These are phyloP conservation scores for Sarcodon aspratus DNA, from an alignment of 768 basidiomycete genomes.

Conservation along the genomic window DNA sequence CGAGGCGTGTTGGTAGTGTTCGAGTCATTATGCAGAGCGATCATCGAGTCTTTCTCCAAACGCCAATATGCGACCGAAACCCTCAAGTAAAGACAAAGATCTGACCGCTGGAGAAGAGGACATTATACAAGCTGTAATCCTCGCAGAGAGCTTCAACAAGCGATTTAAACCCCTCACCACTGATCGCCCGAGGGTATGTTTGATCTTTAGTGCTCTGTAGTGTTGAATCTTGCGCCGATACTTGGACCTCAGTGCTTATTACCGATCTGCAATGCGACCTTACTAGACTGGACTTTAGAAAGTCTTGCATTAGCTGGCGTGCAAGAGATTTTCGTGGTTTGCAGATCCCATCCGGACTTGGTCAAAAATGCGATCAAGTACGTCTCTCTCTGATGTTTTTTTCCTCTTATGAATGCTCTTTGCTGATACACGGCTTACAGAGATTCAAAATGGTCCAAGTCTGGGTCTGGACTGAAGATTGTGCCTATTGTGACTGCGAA, in stretches of 20 bases:
- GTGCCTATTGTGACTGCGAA: conserved; percentile 79
- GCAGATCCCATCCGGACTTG: conserved; percentile 80
- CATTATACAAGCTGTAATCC: conserved; percentile 85
- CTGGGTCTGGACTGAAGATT: conserved; percentile 71
- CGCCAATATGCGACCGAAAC: conserved; percentile 54
- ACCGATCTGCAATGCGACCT: conserved; percentile 86
- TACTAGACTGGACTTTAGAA: conserved; percentile 96
- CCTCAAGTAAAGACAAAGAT: conserved; percentile 49
- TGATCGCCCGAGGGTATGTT: conserved; percentile 72
- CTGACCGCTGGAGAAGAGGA: conserved; percentile 62
- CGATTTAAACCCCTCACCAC: conserved; percentile 86
- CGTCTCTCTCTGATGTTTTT: conserved; percentile 17
- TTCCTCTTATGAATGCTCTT: neutral
- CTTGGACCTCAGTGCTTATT: conserved; percentile 58
- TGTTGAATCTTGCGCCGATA: conserved; percentile 8
- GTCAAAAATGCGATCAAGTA: conserved; percentile 81
- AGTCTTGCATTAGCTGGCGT: conserved; percentile 90
- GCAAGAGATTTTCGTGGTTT: conserved; percentile 92
- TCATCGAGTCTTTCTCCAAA: neutral
- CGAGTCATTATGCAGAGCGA: neutral
- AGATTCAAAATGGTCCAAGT: conserved; percentile 77
- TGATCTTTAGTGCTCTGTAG: neutral
- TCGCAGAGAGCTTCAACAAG: conserved; percentile 94
- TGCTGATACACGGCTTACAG: conserved; percentile 23
- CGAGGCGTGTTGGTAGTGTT: conserved; percentile 1